These are phyloP conservation scores for Colletotrichum brevisporum DNA, from an alignment of 2,329 filamentous ascomycete genomes.

Conservation along the genomic window DNA sequence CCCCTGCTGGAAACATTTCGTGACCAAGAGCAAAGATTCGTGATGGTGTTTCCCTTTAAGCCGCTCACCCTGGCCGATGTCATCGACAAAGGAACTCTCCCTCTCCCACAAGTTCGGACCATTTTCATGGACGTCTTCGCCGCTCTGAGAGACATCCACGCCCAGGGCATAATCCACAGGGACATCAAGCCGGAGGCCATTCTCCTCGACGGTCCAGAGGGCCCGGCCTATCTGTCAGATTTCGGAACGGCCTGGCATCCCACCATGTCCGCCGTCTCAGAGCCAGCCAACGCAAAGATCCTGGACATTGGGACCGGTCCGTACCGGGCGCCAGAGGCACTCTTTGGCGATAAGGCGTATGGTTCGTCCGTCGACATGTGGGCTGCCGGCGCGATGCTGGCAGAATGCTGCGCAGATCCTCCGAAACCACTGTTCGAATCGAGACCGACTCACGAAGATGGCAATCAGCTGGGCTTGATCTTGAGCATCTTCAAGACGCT, in stretches of 20 bases:
- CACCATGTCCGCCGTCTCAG: constrained; percentile 68
- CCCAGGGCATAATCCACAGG: constrained; percentile 85
- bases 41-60: constrained; percentile 89
- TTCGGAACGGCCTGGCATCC: constrained; percentile 94
- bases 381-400: constrained; percentile 87
- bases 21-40: constrained; percentile 77
- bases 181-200: constrained; percentile 96
- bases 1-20: constrained; percentile 81
- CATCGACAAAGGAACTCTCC: constrained; percentile 63
- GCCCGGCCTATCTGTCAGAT: constrained; percentile 86
- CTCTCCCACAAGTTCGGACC: constrained; percentile 49
- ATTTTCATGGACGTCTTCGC: constrained; percentile 78
- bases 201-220: constrained; percentile 75
- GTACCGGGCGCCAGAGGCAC: constrained; percentile 89
- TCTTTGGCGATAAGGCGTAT: constrained; percentile 88
- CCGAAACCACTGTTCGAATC: constrained; percentile 84
- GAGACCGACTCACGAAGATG: constrained; percentile 79
- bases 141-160: constrained; percentile 80
- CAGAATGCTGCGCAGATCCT: constrained; percentile 75
- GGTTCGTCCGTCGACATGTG: constrained; percentile 85
- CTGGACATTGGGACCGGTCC: constrained; percentile 94
- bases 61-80: constrained; percentile 79
- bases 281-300: constrained; percentile 79
- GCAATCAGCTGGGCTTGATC: constrained; percentile 92
- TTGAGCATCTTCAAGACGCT: constrained; percentile 93